These are phyloP conservation scores for Tetracladium setigerum DNA, from an alignment of 495 filamentous ascomycete species.

Conservation along the genomic window DNA sequence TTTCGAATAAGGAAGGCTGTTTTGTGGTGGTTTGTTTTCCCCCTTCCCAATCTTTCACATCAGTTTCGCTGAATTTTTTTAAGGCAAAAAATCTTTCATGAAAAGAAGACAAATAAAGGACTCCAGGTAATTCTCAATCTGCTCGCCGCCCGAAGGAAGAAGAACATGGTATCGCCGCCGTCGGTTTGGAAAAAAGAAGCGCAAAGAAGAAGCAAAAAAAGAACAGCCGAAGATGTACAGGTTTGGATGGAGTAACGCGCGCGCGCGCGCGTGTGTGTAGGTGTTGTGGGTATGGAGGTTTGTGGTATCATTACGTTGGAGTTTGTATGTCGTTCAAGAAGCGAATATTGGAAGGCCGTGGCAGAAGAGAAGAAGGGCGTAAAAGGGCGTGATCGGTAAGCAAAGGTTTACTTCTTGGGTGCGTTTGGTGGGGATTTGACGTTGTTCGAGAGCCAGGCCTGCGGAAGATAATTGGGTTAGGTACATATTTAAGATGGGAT, in stretches of 20 bases:
- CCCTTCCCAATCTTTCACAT: too few relatives aligned
- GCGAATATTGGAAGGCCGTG: not conserved
- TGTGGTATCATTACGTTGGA: not conserved
- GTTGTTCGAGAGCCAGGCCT: slow-evolving; percentile 90
- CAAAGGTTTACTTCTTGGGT: slow-evolving; percentile 29
- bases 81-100: not conserved
- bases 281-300: not conserved
- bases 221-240: not conserved
- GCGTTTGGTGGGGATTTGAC: slow-evolving; percentile 65
- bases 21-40: too few relatives aligned
- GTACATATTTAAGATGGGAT: not conserved
- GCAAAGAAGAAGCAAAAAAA: slow-evolving; percentile 18
- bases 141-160: slow-evolving; percentile 1
- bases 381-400: too few relatives aligned
- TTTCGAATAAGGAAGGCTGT: too few relatives aligned
- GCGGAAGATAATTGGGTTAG: not conserved
- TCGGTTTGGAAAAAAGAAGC: slow-evolving; percentile 29
- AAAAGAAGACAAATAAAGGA: slow-evolving; percentile 1
- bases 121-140: not conserved
- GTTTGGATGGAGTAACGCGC: slow-evolving; percentile 13
- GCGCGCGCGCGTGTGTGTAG: slow-evolving; percentile 2
- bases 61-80: too few relatives aligned
- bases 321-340: too few relatives aligned
- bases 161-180: slow-evolving; percentile 19
- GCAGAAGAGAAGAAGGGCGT: not conserved